These are phyloP conservation scores for Dentipellis fragilis DNA, from an alignment of 768 basidiomycete genomes.

Conservation along the genomic window DNA sequence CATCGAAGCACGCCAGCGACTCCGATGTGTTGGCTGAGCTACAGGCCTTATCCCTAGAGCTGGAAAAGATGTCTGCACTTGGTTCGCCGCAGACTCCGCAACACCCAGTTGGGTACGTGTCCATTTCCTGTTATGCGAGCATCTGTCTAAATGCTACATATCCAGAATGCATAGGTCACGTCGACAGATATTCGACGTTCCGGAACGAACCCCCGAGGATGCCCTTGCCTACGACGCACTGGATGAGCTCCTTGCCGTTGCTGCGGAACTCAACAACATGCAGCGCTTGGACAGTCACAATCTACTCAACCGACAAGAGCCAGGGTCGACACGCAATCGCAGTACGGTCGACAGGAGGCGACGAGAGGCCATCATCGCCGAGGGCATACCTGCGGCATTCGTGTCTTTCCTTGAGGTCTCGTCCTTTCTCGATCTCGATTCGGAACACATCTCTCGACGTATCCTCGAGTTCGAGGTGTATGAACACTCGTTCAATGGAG, in stretches of 20 bases:
- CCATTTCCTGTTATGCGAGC: background rate
- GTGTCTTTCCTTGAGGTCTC: background rate
- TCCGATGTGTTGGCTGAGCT: conserved; percentile 1
- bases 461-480: background rate
- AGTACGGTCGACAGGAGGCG: background rate
- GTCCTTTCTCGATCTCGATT: background rate
- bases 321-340: background rate
- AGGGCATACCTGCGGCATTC: background rate
- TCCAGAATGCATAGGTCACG: background rate
- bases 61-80: background rate
- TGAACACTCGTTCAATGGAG: conserved; percentile 1
- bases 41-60: background rate
- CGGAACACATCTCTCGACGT: background rate
- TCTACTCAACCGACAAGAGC: background rate
- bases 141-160: background rate
- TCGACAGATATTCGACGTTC: background rate
- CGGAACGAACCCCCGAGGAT: background rate
- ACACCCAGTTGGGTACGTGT: background rate
- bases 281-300: background rate
- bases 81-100: background rate
- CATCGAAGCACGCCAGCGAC: background rate
- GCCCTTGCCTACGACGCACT: background rate
- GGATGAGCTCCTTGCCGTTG: background rate
- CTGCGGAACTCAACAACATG: background rate
- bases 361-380: background rate